Percentiles rank a stretch among this genome's conserved stretches.
Conservation (phyloP, 2,329 filamentous ascomycete genomes). For the Waltergamsia citrina region DNA sequence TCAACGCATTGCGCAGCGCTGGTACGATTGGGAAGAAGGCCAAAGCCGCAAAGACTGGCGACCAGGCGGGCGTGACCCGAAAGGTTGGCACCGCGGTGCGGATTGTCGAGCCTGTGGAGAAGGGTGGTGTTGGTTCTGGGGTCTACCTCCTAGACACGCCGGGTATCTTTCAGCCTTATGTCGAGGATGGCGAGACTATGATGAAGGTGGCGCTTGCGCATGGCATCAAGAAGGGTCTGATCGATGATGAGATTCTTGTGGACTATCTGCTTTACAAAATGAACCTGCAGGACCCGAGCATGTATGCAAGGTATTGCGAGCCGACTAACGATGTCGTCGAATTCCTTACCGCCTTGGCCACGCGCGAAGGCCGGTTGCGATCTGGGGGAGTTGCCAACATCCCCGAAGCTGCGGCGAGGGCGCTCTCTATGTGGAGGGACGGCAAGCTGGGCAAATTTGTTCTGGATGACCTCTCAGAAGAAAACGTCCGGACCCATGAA, state of each 20-base stretch:
- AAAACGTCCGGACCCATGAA: conserved; percentile 41
- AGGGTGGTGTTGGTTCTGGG: conserved; percentile 39
- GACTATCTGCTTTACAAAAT: conserved; percentile 86
- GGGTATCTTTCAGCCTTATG: conserved; percentile 90
- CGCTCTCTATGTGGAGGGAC: conserved; percentile 73
- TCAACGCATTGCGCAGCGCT: conserved; percentile 70
- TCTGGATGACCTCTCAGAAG: conserved; percentile 64
- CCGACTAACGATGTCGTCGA: conserved; percentile 80
- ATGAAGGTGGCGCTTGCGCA: conserved; percentile 88
- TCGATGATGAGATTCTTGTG: conserved; percentile 67
- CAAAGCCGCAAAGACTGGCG: conserved; percentile 75
- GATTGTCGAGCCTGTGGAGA: conserved; percentile 42
- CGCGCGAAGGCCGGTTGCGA: conserved; percentile 64
- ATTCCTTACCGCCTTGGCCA: conserved; percentile 63
- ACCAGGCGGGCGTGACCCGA: conserved; percentile 81
- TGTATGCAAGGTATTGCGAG: conserved; percentile 52
- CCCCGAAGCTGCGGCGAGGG: conserved; percentile 67
- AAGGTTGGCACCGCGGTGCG: conserved; percentile 79
- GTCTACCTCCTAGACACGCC: conserved; percentile 89
- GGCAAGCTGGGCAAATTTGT: conserved; percentile 70
- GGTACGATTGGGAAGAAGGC: conserved; percentile 39
- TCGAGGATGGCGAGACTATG: conserved; percentile 79
- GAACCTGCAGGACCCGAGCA: conserved; percentile 53
- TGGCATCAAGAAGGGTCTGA: conserved; percentile 81
- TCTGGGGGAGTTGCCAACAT: conserved; percentile 63